Conservation (phyloP, 495 filamentous ascomycete genomes). For the Xylaria acuta region DNA sequence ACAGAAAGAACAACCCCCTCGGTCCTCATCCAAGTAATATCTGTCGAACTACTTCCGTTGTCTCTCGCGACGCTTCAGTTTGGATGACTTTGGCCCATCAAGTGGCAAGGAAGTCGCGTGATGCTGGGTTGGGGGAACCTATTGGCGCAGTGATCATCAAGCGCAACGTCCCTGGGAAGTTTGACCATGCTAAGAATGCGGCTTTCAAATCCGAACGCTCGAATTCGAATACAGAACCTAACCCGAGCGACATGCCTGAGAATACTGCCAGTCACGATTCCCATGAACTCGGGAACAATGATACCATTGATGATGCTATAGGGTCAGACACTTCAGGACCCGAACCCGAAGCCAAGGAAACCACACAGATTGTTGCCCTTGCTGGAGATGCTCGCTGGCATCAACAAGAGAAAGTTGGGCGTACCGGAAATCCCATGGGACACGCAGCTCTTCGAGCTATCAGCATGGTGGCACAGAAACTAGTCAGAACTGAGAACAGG, state of each 20-base stretch:
- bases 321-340: conserved; percentile 35
- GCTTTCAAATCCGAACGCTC: conserved; percentile 30
- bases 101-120: conserved; percentile 63
- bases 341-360: conserved; percentile 43
- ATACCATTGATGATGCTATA: conserved; percentile 24
- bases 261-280: conserved; percentile 8
- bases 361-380: conserved; percentile 65
- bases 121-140: conserved; percentile 65
- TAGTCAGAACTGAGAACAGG: conserved; percentile 55
- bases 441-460: conserved; percentile 89
- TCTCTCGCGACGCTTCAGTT: conserved; percentile 58
- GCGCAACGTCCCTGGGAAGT: conserved; percentile 42
- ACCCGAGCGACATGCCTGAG: conserved; percentile 29
- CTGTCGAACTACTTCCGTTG: conserved; percentile 60
- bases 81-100: conserved; percentile 74
- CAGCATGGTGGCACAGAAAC: conserved; percentile 79
- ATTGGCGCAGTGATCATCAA: conserved; percentile 88
- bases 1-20: conserved; percentile 81
- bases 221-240: conserved; percentile 28
- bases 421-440: conserved; percentile 72
- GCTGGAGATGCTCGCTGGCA: conserved; percentile 80
- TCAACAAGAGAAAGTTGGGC: conserved; percentile 51
- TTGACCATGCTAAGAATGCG: conserved; percentile 45
- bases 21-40: conserved; percentile 72
- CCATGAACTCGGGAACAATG: conserved; percentile 21